Conservation (phyloP, 352 stramenopile species). For the Pythium oligandrum region DNA sequence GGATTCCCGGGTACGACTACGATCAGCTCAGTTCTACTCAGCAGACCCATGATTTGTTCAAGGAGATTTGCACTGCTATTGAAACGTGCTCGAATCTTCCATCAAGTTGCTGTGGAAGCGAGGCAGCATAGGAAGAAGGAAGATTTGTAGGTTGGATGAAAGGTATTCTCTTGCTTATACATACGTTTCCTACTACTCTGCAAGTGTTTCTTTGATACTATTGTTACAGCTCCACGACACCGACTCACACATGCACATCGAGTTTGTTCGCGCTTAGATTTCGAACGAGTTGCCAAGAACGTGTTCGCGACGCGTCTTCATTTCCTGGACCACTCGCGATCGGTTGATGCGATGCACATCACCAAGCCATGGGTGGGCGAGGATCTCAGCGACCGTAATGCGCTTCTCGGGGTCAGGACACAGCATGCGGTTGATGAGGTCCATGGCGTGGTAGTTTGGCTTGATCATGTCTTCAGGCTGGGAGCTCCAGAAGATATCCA, state of each 20-base stretch:
- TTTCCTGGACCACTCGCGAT: conserved; percentile 26
- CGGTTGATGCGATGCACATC: conserved; percentile 38
- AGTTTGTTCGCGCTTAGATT: too few relatives aligned
- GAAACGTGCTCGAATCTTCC: conserved; percentile 6
- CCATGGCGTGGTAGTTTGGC: conserved; percentile 50
- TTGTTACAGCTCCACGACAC: too few relatives aligned
- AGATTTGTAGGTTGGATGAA: too few relatives aligned
- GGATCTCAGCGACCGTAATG: conserved; percentile 45
- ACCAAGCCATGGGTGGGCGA: conserved; percentile 58
- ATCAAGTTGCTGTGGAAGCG: conserved; percentile 3
- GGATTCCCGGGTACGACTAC: conserved; percentile 75
- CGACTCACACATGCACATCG: too few relatives aligned
- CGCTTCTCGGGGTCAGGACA: conserved; percentile 50
- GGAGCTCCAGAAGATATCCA: conserved; percentile 52
- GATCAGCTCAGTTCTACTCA: conserved; percentile 40
- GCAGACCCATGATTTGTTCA: conserved; percentile 19
- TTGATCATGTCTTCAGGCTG: conserved; percentile 32
- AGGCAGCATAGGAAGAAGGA: background rate
- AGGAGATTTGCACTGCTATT: conserved; percentile 18
- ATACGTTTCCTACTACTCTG: too few relatives aligned
- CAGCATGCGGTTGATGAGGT: conserved; percentile 74
- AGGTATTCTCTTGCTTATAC: too few relatives aligned
- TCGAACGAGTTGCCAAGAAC: background rate
- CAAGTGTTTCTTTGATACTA: too few relatives aligned
- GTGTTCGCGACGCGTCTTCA: conserved; percentile 28